Conservation (phyloP, 164 flowering plant species). For the Piper betle region DNA sequence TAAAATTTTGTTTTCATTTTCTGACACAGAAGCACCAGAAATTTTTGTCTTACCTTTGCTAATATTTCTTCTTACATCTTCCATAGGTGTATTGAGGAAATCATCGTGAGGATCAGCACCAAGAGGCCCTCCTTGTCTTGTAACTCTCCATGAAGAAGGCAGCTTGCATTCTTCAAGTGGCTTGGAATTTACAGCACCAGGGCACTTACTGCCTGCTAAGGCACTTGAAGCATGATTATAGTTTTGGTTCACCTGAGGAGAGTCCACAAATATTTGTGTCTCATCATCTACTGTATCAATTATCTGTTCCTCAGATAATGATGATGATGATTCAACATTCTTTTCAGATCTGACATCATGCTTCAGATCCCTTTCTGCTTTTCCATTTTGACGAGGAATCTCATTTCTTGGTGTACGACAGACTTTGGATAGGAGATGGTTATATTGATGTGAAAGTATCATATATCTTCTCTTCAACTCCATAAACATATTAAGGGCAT, state of each 20-base stretch:
- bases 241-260: background rate
- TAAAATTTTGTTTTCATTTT: slow-evolving; percentile 71
- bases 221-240: slow-evolving; percentile 5
- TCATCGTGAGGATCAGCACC: slow-evolving; percentile 89
- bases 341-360: too few relatives aligned
- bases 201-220: slow-evolving; percentile 16
- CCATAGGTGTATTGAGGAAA: slow-evolving; percentile 82
- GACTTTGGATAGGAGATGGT: slow-evolving; percentile 28
- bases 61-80: slow-evolving; percentile 44
- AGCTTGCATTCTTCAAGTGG: slow-evolving; percentile 42
- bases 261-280: slow-evolving; percentile 28
- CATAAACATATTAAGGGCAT: background rate
- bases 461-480: slow-evolving; percentile 21
- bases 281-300: slow-evolving; percentile 53
- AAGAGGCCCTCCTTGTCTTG: slow-evolving; percentile 41
- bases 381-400: background rate
- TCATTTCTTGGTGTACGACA: slow-evolving; percentile 30
- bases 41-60: slow-evolving; percentile 28
- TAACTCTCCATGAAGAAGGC: slow-evolving; percentile 63
- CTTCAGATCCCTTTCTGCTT: background rate
- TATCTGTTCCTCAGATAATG: slow-evolving; percentile 16
- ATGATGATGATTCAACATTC: slow-evolving; percentile 8
- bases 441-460: slow-evolving; percentile 55
- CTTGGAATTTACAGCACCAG: slow-evolving; percentile 16
- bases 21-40: slow-evolving; percentile 27